Conservation (phyloP, 2,329 filamentous ascomycete species). For the Sporothrix euskadiensis region DNA sequence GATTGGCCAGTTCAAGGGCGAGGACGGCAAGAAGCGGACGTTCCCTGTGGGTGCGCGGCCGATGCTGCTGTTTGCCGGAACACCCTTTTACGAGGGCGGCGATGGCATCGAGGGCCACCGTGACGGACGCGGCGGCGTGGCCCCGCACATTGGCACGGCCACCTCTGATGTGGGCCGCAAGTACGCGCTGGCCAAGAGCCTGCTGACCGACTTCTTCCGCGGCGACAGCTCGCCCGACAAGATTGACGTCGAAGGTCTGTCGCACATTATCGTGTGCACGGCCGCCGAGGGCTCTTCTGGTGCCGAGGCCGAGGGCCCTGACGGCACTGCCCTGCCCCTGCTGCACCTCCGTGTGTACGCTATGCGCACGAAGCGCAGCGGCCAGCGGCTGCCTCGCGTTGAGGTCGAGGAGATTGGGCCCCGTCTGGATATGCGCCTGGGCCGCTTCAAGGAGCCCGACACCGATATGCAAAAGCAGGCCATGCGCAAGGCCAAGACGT, state of each 20-base stretch:
- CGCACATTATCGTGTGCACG: constrained; percentile 81
- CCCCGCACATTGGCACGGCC: background rate
- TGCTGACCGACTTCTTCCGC: constrained; percentile 89
- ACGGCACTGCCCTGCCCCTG: constrained; percentile 53
- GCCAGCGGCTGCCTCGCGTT: constrained; percentile 82
- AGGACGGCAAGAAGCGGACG: constrained; percentile 44
- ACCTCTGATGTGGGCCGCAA: constrained; percentile 32
- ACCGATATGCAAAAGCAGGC: constrained; percentile 82
- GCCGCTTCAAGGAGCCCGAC: constrained; percentile 77
- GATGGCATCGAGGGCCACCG: constrained; percentile 77
- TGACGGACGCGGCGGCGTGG: constrained; percentile 25
- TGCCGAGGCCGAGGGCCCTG: constrained; percentile 36
- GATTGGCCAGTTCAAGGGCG: constrained; percentile 62
- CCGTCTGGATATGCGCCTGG: constrained; percentile 85
- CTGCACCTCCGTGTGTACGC: constrained; percentile 78
- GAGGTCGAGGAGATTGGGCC: constrained; percentile 53
- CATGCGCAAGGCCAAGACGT: constrained; percentile 77
- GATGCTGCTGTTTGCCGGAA: constrained; percentile 81
- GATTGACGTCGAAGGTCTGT: constrained; percentile 92
- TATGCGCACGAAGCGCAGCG: constrained; percentile 80
- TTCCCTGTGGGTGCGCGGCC: constrained; percentile 82
- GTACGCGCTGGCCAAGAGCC: constrained; percentile 81
- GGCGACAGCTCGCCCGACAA: constrained; percentile 72
- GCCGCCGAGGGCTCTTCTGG: constrained; percentile 62
- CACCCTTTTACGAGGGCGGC: constrained; percentile 59